Base-by-base conservation (phyloP, 2,329 filamentous ascomycete species). In the Pseudogymnoascus sp. region DNA sequence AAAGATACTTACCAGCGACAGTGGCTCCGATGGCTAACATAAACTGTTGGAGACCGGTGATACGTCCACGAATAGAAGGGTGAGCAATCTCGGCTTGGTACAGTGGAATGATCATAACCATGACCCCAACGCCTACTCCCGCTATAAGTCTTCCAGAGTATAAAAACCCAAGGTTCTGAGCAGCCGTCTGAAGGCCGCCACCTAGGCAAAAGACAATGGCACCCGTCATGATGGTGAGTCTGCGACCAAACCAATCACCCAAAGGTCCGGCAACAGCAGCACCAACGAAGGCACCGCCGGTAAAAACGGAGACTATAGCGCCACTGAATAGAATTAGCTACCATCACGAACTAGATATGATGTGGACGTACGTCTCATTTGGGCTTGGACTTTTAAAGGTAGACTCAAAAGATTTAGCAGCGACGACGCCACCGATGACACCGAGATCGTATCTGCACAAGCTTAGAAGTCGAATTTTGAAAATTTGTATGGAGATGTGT, bases 281-380 rank as follows among this genome's bases (percentile, higher is more conserved):
- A 8, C 80, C 80, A 25, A 72, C 71, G 21, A 68, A 68, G 18
- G 67, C 3, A 40, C 88, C 83, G 3, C 80, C 86, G 0, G 89
- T 91, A 72, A 91, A 91, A 62, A 90, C 79, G 4, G 87, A 88
- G 1, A 91, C 88, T 0, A 90, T 86, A 1, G 87, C 81, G 61
- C 87, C 88, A 23, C 79, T 37, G 12, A 14, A 37, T 14, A n/a
- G 14, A 37, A 37, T 37, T 85, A 37, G 35, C 35, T 16, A 35
- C 31, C 5, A 52, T 25, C 14, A 49, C 25, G 58, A 14, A 16
- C 35, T 37, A n/a, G 35, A 37, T 37, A 37, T 5, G 35, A n/a
- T 37, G 12, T 14, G 7, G 35, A 28, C 38, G n/a, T 37, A 63
- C 62, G 40, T 35, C 52, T 63, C 62, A 63, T 63, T 61, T 28